phyloP scores from a whole-genome alignment of 2,329 filamentous ascomycete genomes.

The Trichophyton benhamiae region DNA sequence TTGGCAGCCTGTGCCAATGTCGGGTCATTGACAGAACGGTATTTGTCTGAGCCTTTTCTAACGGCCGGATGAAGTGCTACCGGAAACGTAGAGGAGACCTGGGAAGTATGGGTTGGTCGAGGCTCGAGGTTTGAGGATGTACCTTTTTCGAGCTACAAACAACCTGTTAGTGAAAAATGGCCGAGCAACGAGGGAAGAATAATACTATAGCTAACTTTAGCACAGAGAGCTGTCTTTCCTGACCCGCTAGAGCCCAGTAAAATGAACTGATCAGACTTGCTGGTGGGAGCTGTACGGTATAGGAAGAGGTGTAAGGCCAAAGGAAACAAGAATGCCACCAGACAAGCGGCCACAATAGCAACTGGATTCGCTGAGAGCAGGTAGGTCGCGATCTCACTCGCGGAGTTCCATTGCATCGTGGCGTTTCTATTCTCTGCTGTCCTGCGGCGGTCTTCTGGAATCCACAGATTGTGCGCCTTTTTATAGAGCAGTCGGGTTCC shows the following conservation, averaged over 20 bases:
- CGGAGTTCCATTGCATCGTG: constrained; percentile 23
- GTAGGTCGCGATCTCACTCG: constrained; percentile 29
- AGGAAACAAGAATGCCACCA: constrained; percentile 62
- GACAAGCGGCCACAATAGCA: constrained; percentile 51
- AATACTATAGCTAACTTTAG: constrained; percentile 44
- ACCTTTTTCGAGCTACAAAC: constrained; percentile 30
- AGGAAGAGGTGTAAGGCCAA: constrained; percentile 64
- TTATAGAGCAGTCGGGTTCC: background rate
- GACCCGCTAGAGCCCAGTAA: constrained; percentile 67
- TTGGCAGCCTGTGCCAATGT: constrained; percentile 44
- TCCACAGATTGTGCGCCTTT: background rate
- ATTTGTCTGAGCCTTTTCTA: constrained; percentile 46
- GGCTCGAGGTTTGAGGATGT: constrained; percentile 30
- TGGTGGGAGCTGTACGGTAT: constrained; percentile 50
- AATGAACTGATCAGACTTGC: constrained; percentile 60
- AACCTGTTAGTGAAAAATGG: background rate
- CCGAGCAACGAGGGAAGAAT: background rate
- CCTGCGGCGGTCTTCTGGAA: background rate
- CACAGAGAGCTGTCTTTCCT: constrained; percentile 83
- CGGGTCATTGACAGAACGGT: constrained; percentile 54
- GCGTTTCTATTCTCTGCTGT: background rate
- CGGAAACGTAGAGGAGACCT: constrained; percentile 45
- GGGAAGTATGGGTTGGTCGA: constrained; percentile 48
- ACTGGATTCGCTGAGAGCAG: constrained; percentile 33
- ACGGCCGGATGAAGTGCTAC: constrained; percentile 44